Percentiles rank a stretch among this genome's conserved stretches.
Conservation (phyloP, 192 early-diverging fungal species). For the Diversispora epigaea region DNA sequence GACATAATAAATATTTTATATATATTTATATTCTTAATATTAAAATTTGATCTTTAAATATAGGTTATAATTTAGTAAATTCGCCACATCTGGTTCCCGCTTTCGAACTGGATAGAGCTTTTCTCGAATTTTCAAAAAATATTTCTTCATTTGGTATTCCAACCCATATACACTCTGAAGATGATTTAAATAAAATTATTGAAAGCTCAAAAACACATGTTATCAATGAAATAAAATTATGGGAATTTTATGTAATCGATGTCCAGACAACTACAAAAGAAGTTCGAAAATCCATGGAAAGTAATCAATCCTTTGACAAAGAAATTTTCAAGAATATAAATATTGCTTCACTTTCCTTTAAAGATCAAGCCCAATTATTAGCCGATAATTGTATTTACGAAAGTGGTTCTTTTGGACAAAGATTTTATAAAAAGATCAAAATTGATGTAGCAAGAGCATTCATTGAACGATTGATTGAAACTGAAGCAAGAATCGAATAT, state of each 20-base stretch:
- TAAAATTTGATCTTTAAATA: background rate
- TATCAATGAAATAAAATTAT: slow-evolving; percentile 66
- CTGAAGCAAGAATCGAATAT: background rate
- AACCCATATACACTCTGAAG: slow-evolving; percentile 58
- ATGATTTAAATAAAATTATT: slow-evolving; percentile 69
- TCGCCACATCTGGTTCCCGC: slow-evolving; percentile 91
- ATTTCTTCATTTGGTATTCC: slow-evolving; percentile 51
- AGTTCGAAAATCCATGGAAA: slow-evolving; percentile 49
- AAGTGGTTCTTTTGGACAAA: slow-evolving; percentile 43
- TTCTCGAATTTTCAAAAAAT: slow-evolving; percentile 67
- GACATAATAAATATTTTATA: background rate
- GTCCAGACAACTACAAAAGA: slow-evolving; percentile 47
- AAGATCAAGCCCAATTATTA: slow-evolving; percentile 47
- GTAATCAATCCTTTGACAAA: slow-evolving; percentile 1
- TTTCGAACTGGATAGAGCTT: slow-evolving; percentile 89
- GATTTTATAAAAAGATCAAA: slow-evolving; percentile 62
- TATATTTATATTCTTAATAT: slow-evolving; percentile 6
- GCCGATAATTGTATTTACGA: slow-evolving; percentile 39
- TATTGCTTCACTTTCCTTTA: slow-evolving; percentile 46
- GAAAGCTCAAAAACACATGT: slow-evolving; percentile 53
- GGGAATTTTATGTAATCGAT: slow-evolving; percentile 88
- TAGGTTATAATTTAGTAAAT: slow-evolving; percentile 92
- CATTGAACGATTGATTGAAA: slow-evolving; percentile 33
- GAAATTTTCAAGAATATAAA: slow-evolving; percentile 36
- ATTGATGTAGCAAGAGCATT: slow-evolving; percentile 48